Evolutionary conservation across 257 asterid genomes (phyloP), one percentile per base, ranked within the genome.

Genomic region (Scutellaria baicalensis): DNA sequence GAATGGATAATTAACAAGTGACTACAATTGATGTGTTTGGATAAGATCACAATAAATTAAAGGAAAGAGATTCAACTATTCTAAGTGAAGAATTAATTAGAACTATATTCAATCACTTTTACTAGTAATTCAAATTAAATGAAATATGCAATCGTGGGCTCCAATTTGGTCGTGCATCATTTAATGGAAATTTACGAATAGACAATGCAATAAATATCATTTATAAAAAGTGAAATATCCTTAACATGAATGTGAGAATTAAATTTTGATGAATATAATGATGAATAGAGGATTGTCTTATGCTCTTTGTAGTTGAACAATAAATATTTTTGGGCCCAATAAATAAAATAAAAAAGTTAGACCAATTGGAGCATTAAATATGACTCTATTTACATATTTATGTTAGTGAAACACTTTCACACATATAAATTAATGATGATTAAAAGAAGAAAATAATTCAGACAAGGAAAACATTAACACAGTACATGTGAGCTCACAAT

Each of bases 401-500:
- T 1, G 33, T 27, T 27, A 27, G 1, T 27, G 33, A 27, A 27
- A 27, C 33, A 27, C 33, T 27, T 27, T 27, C 33, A 27, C 33
- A 27, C 33, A 27, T 27, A 3, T 27, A 27, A 27, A 27, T 27
- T 27, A 27, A 27, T 27, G 4, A 27, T 27, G 5, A 27, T 27
- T 8, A 20, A 54, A 23, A 43, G 13, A 40, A 12, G 14, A 52
- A 23, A 18, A 40, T 5, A 44, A 2, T 54, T 33, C 1, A 21
- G 61, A 35, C 72, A 73, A 56, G 12, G 55, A 43, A 42, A 36
- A 54, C 71, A 62, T 42, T 18, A 35, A 1, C 56, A 54, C 43
- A 44, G 59, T 43, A 7, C 71, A 64, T 43, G 51, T 64, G 72
- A 54, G 42, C 60, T 43, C 59, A 17, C 71, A 55, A 62, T 63